A percentile compares a stretch with the other conserved stretches of the same genome.
Evolutionary conservation across 2,329 filamentous ascomycete species (phyloP).

Genomic region (Fusarium pininemorale): DNA sequence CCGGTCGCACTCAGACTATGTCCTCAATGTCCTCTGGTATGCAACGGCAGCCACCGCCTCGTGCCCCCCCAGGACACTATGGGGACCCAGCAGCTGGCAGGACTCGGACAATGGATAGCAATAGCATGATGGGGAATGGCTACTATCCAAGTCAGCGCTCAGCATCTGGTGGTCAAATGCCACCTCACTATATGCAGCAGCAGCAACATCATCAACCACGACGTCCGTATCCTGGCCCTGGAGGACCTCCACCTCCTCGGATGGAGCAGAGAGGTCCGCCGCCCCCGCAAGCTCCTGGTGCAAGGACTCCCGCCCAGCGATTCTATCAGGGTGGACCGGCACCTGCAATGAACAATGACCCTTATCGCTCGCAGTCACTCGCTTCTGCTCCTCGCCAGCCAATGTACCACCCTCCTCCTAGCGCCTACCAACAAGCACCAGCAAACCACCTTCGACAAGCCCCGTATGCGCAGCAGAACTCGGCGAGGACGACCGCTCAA

Average conservation of each 20-base stretch:
- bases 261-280: conserved; percentile 67
- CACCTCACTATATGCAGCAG: conserved; percentile 59
- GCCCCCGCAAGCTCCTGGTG: conserved; percentile 53
- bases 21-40: conserved; percentile 63
- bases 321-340: conserved; percentile 67
- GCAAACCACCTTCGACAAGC: conserved; percentile 82
- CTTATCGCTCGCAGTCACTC: conserved; percentile 92
- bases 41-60: conserved; percentile 71
- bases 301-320: conserved; percentile 61
- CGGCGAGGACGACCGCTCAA: conserved; percentile 86
- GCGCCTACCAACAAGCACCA: conserved; percentile 69
- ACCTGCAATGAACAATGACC: conserved; percentile 80
- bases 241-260: conserved; percentile 66
- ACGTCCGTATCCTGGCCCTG: conserved; percentile 56
- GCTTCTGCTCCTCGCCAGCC: conserved; percentile 78
- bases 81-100: conserved; percentile 46
- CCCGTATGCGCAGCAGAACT: conserved; percentile 70
- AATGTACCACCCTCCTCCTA: conserved; percentile 72
- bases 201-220: conserved; percentile 55
- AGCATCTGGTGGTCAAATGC: conserved; percentile 57
- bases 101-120: conserved; percentile 46
- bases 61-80: conserved; percentile 55
- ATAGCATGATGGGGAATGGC: conserved; percentile 56
- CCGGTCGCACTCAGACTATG: conserved; percentile 83
- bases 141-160: conserved; percentile 65